Evolutionary conservation across 2,329 filamentous ascomycete species (phyloP).

Genomic region (Geosmithia flava): DNA sequence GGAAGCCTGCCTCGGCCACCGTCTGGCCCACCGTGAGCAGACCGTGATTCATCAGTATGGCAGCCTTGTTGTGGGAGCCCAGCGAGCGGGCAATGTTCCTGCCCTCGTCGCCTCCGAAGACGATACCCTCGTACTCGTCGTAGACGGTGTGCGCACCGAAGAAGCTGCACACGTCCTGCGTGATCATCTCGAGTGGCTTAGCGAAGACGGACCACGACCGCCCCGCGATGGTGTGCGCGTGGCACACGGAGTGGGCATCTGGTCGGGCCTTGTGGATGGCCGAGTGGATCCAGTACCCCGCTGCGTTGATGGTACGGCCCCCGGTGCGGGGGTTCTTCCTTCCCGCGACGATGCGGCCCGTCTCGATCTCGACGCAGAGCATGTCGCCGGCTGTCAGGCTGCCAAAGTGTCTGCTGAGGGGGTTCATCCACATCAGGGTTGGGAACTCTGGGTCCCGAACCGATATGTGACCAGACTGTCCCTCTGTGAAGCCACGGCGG

Average conservation of each 20-base stretch:
- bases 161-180: conserved; percentile 52
- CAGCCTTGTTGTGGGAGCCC: conserved; percentile 40
- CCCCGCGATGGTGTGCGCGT: conserved; percentile 51
- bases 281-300: conserved; percentile 56
- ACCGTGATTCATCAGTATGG: conserved; percentile 60
- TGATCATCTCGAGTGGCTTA: conserved; percentile 53
- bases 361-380: conserved; percentile 48
- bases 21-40: conserved; percentile 56
- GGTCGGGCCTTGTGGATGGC: conserved; percentile 50
- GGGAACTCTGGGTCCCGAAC: conserved; percentile 50
- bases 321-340: conserved; percentile 9
- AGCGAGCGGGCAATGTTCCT: conserved; percentile 48
- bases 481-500: conserved; percentile 53
- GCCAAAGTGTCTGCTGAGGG: conserved; percentile 53
- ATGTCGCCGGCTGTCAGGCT: conserved; percentile 56
- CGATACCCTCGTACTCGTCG: conserved; percentile 36
- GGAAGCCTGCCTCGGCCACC: conserved; percentile 61
- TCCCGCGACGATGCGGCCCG: conserved; percentile 52
- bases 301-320: conserved; percentile 48
- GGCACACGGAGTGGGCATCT: conserved; percentile 54
- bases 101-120: conserved; percentile 50
- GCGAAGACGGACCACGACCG: conserved; percentile 57
- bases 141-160: conserved; percentile 55
- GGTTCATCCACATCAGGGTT: conserved; percentile 53
- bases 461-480: conserved; percentile 55